Percentiles rank a stretch among this genome's conserved stretches.
These are phyloP conservation scores for Chamaecyparis obtusa DNA, from an alignment of 75 land plant genomes.

Conservation along the genomic window DNA sequence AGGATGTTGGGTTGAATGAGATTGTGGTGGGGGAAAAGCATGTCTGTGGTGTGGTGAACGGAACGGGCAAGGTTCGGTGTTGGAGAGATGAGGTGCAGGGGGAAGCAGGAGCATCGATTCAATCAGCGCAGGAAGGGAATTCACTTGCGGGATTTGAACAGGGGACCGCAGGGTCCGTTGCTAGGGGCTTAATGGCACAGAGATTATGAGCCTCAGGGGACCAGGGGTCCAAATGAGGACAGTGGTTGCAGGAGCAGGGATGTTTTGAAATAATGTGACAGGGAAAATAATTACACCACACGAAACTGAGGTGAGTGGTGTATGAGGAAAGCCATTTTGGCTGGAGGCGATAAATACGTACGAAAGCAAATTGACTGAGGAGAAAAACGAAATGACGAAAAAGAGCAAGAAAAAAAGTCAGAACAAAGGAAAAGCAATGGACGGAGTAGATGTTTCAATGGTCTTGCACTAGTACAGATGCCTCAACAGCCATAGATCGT, in stretches of 20 bases:
- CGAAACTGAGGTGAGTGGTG: no score
- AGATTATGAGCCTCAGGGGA: neutral
- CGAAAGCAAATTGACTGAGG: no score
- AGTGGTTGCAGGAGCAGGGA: slow-evolving; percentile 41
- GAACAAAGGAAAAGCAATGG: no score
- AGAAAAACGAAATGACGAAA: no score
- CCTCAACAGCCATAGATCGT: no score
- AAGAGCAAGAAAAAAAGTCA: no score
- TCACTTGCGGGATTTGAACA: slow-evolving; percentile 48
- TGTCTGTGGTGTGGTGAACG: slow-evolving; percentile 42
- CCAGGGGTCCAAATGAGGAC: slow-evolving; percentile 28
- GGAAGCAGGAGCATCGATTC: slow-evolving; percentile 15
- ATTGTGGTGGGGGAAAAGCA: slow-evolving; percentile 53
- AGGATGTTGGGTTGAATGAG: slow-evolving; percentile 5
- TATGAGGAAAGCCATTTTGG: no score
- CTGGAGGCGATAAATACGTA: no score
- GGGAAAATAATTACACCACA: no score
- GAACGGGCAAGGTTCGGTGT: slow-evolving; percentile 13
- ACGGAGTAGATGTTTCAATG: no score
- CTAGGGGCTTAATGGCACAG: slow-evolving; percentile 33
- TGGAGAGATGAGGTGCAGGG: slow-evolving; percentile 34
- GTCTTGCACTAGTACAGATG: no score
- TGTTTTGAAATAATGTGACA: no score
- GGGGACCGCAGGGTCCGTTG: slow-evolving; percentile 25
- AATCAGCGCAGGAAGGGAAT: slow-evolving; percentile 47